Evolutionary conservation across 345 rosid species (phyloP), one percentile per base, ranked within the genome.

Genomic region (Boechera retrofracta): DNA sequence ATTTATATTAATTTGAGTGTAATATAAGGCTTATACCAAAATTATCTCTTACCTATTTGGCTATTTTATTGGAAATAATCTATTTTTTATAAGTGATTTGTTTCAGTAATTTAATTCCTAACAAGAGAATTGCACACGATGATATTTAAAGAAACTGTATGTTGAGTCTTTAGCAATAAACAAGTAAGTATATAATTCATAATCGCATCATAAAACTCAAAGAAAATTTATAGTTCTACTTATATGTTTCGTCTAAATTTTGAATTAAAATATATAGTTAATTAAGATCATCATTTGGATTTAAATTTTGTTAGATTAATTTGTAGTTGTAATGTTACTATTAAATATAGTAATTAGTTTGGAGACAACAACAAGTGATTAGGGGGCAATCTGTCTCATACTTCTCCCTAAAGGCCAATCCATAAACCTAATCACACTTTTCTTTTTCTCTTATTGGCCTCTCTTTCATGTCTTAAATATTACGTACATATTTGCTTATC

Each of bases 361-460:
- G 54, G 54, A 49, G 62, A 62, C 38, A 39, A 68, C 54, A 39
- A 54, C 6, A 54, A 39, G 48, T 38, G 31, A 38, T 24, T 38
- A 18, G 29, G 31, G 48, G 65, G 4, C 16, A 21, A 38, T 49
- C 15, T 61, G 48, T 61, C 66, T 21, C 66, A 53, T 69, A 31
- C 53, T n/a, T 55, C 53, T 55, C 24, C 64, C 53, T 28, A 69
- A 41, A 69, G 39, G 73, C 29, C 53, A 55, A 41, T 53, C 24
- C 10, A 38, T 24, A 26, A 38, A 15, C 28, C 5, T 49, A 21
- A 38, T n/a, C 49, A 13, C 15, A 13, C 10, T 39, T 15, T 55
- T 54, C 29, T 9, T 38, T 15, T 15, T 5, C 28, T 68, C 33
- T 52, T 68, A 36, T 13, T 53, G 64, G 9, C 53, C 24, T 49